These are phyloP conservation scores for Cenchrus fungigraminus DNA, from an alignment of 176 grass and related monocot genomes.

Conservation along the genomic window DNA sequence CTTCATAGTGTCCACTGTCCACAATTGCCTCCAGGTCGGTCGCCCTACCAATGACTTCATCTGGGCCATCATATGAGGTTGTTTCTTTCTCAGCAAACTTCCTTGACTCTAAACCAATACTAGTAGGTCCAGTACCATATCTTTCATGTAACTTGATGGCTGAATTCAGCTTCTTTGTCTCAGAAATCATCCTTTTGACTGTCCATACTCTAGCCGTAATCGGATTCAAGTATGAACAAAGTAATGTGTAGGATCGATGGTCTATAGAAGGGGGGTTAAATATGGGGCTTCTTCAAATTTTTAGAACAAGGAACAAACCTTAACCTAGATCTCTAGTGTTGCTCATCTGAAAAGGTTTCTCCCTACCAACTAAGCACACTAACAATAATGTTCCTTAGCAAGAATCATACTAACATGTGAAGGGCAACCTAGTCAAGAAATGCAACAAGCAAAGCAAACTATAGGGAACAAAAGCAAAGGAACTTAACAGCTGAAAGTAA, in stretches of 20 bases:
- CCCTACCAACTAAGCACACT: no score
- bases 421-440: no score
- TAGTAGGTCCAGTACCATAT: not conserved
- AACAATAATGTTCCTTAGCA: no score
- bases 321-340: no score
- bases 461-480: no score
- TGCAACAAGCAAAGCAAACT: no score
- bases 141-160: not conserved
- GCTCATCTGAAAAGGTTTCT: no score
- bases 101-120: not conserved
- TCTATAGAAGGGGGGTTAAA: no score
- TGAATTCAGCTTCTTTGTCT: constrained; percentile 21
- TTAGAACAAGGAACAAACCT: no score
- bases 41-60: not conserved
- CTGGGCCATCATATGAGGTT: constrained; percentile 17
- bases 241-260: not conserved
- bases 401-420: no score
- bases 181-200: constrained; percentile 12
- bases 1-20: not conserved
- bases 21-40: constrained; percentile 7
- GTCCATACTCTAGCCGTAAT: not conserved
- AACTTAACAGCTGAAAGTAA: no score
- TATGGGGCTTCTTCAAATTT: no score
- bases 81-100: constrained; percentile 6
- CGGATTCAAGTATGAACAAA: not conserved